These are phyloP conservation scores for Fusarium sp. DNA, from an alignment of 2,329 filamentous ascomycete species.

Conservation along the genomic window DNA sequence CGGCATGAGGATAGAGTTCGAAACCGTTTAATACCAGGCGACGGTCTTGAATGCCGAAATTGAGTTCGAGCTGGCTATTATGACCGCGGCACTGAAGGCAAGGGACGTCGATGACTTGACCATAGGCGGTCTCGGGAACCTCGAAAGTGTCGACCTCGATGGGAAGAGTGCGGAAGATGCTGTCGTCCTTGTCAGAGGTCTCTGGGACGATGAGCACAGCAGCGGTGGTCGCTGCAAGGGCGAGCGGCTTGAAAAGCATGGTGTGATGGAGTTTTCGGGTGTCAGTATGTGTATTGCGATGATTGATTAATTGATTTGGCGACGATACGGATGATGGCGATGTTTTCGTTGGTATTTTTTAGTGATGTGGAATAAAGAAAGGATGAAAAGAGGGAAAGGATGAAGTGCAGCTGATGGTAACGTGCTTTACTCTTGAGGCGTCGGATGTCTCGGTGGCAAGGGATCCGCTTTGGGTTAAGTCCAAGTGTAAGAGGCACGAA, in stretches of 20 bases:
- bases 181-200: conserved; percentile 52
- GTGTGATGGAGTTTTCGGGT: not conserved
- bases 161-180: conserved; percentile 53
- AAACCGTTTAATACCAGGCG: conserved; percentile 66
- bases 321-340: not conserved
- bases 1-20: conserved; percentile 64
- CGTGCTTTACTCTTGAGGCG: conserved; percentile 18
- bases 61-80: conserved; percentile 58
- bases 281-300: not conserved
- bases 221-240: conserved; percentile 46
- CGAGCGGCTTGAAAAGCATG: conserved; percentile 47
- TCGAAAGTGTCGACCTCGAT: conserved; percentile 48
- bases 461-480: conserved; percentile 24
- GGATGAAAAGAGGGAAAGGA: not conserved
- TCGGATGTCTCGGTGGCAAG: conserved; percentile 36
- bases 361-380: conserved; percentile 2
- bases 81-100: conserved; percentile 63
- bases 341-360: not conserved
- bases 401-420: conserved; percentile 7
- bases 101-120: conserved; percentile 56
- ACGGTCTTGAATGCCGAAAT: conserved; percentile 60
- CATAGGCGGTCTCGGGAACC: conserved; percentile 45
- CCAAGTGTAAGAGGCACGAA: not conserved
- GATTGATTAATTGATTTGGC: not conserved
- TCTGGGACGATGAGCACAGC: conserved; percentile 65